Evolutionary conservation across 2,329 filamentous ascomycete species (phyloP).

Genomic region (Lecanicillium sp.): DNA sequence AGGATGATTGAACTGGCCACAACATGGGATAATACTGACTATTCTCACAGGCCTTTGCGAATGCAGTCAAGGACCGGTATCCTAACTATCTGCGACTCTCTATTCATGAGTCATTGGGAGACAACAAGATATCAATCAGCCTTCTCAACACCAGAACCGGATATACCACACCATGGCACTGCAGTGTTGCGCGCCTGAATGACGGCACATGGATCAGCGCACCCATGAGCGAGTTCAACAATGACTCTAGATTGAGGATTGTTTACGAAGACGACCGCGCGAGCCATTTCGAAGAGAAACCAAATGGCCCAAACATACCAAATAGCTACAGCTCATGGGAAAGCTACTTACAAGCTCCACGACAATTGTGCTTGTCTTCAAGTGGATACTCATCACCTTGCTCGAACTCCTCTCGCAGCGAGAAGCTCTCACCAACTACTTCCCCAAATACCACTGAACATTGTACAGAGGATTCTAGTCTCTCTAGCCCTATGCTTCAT

Average conservation of each 20-base stretch:
- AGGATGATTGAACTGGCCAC: too few species aligned
- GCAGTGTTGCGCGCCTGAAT: slow-evolving; percentile 14
- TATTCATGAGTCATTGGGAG: slow-evolving; percentile 20
- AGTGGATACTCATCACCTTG: slow-evolving; percentile 1
- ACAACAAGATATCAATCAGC: slow-evolving; percentile 20
- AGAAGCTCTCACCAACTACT: not conserved
- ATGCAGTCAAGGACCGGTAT: slow-evolving; percentile 18
- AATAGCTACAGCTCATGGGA: slow-evolving; percentile 2
- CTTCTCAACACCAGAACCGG: slow-evolving; percentile 20
- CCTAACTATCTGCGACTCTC: slow-evolving; percentile 20
- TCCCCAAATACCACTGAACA: too few species aligned
- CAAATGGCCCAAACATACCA: not conserved
- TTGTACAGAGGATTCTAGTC: not conserved
- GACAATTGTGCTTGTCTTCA: too few species aligned
- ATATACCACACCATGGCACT: slow-evolving; percentile 25
- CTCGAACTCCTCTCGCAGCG: not conserved
- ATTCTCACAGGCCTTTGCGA: slow-evolving; percentile 19
- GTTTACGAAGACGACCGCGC: slow-evolving; percentile 16
- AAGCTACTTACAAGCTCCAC: slow-evolving; percentile 1
- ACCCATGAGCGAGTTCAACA: slow-evolving; percentile 17
- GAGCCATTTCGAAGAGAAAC: slow-evolving; percentile 14
- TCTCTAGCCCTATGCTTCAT: too few species aligned
- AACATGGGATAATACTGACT: not conserved
- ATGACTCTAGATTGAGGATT: slow-evolving; percentile 14
- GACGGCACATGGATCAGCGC: slow-evolving; percentile 18